These are phyloP conservation scores for Colletotrichum magnum DNA, from an alignment of 2,329 filamentous ascomycete species.

Conservation along the genomic window DNA sequence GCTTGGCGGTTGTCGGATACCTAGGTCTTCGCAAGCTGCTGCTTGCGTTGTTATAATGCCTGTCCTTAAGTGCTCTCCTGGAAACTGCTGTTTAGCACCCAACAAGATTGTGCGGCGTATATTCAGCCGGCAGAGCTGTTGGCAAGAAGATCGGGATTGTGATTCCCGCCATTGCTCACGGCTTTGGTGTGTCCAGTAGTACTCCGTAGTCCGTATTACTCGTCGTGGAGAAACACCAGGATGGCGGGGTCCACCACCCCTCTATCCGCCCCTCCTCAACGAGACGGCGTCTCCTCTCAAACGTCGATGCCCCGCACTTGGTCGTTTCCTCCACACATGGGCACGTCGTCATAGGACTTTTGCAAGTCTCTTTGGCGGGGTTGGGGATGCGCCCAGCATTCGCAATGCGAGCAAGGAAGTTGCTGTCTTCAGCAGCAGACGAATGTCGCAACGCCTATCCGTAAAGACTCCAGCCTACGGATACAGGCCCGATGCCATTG, in stretches of 20 bases:
- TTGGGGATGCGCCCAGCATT: conserved; percentile 25
- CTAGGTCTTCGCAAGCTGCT: too few relatives aligned
- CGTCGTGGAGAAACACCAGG: conserved; percentile 31
- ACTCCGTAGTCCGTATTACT: neutral
- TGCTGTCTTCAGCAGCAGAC: neutral
- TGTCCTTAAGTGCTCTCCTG: too few relatives aligned
- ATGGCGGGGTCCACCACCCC: conserved; percentile 27
- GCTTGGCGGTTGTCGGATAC: neutral
- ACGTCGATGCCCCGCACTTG: conserved; percentile 34
- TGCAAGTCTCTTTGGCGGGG: conserved; percentile 39
- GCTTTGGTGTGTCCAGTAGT: neutral
- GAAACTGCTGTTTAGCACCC: too few relatives aligned
- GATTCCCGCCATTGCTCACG: neutral
- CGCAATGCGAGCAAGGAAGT: neutral
- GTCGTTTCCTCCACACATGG: conserved; percentile 36
- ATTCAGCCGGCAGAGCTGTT: too few relatives aligned
- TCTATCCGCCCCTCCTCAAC: conserved; percentile 26
- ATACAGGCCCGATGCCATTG: conserved; percentile 9
- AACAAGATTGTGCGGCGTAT: too few relatives aligned
- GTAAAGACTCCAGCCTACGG: neutral
- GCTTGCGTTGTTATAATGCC: too few relatives aligned
- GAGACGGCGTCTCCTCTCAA: conserved; percentile 29
- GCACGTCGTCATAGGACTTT: conserved; percentile 39
- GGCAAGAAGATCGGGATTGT: too few relatives aligned
- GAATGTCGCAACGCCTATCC: neutral